Conservation (phyloP, 176 grass and related monocot species). For the Tillandsia fasciculata region DNA sequence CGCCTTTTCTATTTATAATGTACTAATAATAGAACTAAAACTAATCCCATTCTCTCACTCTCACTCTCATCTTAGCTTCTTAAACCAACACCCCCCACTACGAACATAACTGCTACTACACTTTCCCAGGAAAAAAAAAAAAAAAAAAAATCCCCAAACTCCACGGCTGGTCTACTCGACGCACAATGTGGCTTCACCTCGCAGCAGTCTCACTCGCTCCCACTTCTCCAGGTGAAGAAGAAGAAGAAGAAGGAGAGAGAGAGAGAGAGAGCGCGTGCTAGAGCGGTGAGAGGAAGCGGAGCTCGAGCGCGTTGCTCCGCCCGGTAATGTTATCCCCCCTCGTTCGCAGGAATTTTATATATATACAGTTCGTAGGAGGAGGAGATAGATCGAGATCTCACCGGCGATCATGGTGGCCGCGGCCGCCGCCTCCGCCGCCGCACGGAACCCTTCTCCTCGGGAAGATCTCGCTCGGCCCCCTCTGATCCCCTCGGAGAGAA, state of each 20-base stretch:
- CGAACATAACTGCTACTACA: too few species aligned
- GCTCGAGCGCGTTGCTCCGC: background rate
- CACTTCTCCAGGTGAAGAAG: background rate
- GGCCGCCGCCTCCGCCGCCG: background rate
- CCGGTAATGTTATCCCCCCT: background rate
- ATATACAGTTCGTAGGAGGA: background rate
- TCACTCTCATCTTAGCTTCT: too few species aligned
- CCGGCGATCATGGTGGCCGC: slow-evolving; percentile 28
- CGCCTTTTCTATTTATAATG: too few species aligned
- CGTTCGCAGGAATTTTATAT: background rate
- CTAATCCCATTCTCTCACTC: too few species aligned
- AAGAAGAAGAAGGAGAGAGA: background rate
- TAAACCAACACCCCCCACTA: too few species aligned
- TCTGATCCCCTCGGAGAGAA: slow-evolving; percentile 37
- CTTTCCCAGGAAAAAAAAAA: too few species aligned
- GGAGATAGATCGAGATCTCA: slow-evolving; percentile 23
- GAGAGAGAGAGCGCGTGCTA: background rate
- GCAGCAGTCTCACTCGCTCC: too few species aligned
- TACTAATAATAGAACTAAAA: too few species aligned
- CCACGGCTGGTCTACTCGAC: too few species aligned
- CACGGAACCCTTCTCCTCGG: background rate
- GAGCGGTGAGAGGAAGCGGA: background rate
- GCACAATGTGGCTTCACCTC: too few species aligned
- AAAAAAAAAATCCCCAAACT: too few species aligned
- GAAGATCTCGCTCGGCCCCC: slow-evolving; percentile 24